These are phyloP conservation scores for Mimosa bimucronata DNA, from an alignment of 306 rosid species.

Conservation along the genomic window DNA sequence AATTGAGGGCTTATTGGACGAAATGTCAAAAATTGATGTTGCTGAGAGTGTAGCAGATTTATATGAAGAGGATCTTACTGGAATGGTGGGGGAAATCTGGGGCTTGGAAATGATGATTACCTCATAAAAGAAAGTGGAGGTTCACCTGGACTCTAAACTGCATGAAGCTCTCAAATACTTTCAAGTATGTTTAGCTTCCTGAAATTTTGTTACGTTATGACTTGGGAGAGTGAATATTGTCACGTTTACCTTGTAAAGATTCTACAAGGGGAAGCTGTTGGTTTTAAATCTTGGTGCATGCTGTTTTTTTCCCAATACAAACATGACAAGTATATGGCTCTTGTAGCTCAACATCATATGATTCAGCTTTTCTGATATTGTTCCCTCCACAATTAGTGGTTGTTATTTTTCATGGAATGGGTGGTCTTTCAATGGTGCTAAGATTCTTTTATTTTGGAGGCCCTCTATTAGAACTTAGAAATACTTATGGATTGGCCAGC, in stretches of 20 bases:
- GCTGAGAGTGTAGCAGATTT: constrained; percentile 49
- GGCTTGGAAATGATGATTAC: constrained; percentile 49
- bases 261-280: neutral
- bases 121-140: constrained; percentile 52
- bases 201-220: constrained; percentile 28
- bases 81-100: constrained; percentile 71
- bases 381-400: too few species aligned
- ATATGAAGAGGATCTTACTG: constrained; percentile 49
- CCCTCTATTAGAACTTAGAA: neutral
- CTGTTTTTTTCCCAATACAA: neutral
- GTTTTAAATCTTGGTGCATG: neutral
- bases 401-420: neutral
- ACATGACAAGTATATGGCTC: neutral
- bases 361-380: too few species aligned
- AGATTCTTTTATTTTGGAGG: neutral
- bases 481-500: neutral
- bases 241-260: neutral
- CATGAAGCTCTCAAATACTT: too few species aligned
- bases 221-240: neutral
- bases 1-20: too few species aligned
- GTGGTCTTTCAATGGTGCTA: neutral
- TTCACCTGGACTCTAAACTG: too few species aligned
- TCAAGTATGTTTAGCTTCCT: constrained; percentile 43
- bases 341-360: too few species aligned
- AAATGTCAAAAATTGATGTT: constrained; percentile 57